Conservation (phyloP, 202 grass and related monocot species). For the Schoenoplectus triqueter region DNA sequence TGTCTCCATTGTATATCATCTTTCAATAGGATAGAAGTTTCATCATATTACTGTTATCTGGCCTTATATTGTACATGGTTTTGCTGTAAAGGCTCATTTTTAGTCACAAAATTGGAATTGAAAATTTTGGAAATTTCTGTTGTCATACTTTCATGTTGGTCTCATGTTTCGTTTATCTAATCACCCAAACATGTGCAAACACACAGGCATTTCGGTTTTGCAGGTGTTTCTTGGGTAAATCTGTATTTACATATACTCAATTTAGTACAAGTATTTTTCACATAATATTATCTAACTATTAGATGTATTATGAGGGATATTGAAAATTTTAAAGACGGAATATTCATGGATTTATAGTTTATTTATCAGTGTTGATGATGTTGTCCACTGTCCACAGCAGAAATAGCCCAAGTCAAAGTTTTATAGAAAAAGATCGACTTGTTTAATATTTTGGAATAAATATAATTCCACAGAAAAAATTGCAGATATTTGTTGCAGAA, state of each 20-base stretch:
- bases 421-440: not conserved
- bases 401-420: not conserved
- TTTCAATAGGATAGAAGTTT: constrained; percentile 27
- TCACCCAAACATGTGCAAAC: not conserved
- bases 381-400: not conserved
- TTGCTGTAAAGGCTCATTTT: constrained; percentile 26
- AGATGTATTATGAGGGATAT: not conserved
- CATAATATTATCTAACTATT: not conserved
- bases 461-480: not conserved
- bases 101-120: constrained; percentile 31
- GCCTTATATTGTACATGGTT: constrained; percentile 33
- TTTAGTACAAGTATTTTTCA: too few relatives aligned
- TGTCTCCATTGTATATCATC: constrained; percentile 32
- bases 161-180: not conserved
- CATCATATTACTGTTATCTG: constrained; percentile 26
- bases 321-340: constrained; percentile 16
- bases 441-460: not conserved
- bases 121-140: constrained; percentile 21
- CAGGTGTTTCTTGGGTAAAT: too few relatives aligned
- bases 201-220: not conserved
- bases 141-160: not conserved
- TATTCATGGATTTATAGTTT: not conserved
- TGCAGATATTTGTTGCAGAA: not conserved
- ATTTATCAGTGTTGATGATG: not conserved
- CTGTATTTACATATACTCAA: too few relatives aligned